A percentile compares a stretch with the other conserved stretches of the same genome.
Conservation (phyloP, 306 rosid species). For the Rosa persica region DNA sequence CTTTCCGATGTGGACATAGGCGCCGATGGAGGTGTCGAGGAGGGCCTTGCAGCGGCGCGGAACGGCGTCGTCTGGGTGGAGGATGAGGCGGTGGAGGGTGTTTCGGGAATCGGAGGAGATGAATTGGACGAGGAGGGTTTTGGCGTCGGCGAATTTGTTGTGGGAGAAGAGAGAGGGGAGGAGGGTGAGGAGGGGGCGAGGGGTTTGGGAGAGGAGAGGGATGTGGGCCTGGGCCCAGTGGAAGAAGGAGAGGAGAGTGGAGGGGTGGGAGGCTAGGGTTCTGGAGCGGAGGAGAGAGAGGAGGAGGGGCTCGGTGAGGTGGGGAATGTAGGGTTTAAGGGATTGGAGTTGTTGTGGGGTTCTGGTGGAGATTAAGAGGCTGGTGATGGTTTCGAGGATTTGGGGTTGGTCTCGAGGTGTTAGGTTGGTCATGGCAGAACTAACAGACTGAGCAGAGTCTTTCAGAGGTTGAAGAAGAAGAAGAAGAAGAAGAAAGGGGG, state of each 20-base stretch:
- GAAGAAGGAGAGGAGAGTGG: constrained; percentile 56
- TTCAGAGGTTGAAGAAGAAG: constrained; percentile 6
- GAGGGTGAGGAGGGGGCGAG: constrained; percentile 55
- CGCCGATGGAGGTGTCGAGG: constrained; percentile 66
- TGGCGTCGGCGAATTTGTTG: constrained; percentile 62
- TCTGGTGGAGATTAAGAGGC: constrained; percentile 25
- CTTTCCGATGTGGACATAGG: constrained; percentile 50
- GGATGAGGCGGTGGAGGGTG: constrained; percentile 49
- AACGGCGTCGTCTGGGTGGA: constrained; percentile 33
- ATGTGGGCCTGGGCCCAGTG: constrained; percentile 47
- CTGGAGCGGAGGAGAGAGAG: constrained; percentile 53
- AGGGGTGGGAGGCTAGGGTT: constrained; percentile 41
- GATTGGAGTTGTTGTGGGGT: constrained; percentile 9
- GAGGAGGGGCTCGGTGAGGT: constrained; percentile 46
- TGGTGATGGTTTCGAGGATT: constrained; percentile 34
- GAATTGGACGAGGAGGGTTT: constrained; percentile 57
- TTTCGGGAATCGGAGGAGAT: constrained; percentile 63
- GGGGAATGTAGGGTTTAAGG: constrained; percentile 43
- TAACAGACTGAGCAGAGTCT: neutral
- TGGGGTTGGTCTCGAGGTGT: constrained; percentile 11
- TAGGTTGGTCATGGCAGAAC: constrained; percentile 2
- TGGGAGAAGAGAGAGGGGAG: constrained; percentile 60
- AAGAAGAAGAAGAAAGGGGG: constrained; percentile 5
- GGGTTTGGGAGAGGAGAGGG: constrained; percentile 47
- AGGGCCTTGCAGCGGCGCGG: constrained; percentile 40